Percentiles rank a stretch among this genome's conserved stretches.
Evolutionary conservation across 106 monocot genomes (phyloP).

Genomic region (Platanthera guangdongensis): DNA sequence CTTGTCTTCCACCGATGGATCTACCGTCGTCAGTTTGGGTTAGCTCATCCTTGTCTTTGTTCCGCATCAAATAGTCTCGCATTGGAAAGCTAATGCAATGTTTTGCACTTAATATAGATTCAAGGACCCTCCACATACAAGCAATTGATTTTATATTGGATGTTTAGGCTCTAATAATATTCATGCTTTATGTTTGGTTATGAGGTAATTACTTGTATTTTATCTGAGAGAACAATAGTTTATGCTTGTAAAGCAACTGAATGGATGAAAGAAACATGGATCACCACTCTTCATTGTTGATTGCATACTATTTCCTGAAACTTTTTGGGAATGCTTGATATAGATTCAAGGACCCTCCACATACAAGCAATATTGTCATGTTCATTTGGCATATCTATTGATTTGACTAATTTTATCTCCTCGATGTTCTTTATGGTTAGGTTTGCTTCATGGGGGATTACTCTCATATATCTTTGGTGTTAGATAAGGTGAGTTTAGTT

Average conservation of each 20-base stretch:
- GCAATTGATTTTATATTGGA: too few species aligned
- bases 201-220: background rate
- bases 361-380: background rate
- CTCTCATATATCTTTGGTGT: conserved; percentile 74
- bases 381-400: background rate
- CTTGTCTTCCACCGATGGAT: too few species aligned
- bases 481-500: conserved; percentile 80
- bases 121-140: too few species aligned
- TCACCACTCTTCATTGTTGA: background rate
- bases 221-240: background rate
- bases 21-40: too few species aligned
- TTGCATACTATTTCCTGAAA: background rate
- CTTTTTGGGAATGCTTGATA: background rate
- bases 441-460: conserved; percentile 81
- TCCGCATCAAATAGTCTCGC: too few species aligned
- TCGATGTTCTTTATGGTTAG: conserved; percentile 27
- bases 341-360: too few species aligned
- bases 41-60: too few species aligned
- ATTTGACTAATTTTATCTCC: background rate
- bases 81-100: too few species aligned
- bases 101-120: too few species aligned
- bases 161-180: background rate
- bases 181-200: background rate
- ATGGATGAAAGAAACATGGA: background rate
- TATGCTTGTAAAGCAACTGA: background rate